Evolutionary conservation across 129 eudicot species (phyloP).

Genomic region (Rutidosis leptorrhynchoides): DNA sequence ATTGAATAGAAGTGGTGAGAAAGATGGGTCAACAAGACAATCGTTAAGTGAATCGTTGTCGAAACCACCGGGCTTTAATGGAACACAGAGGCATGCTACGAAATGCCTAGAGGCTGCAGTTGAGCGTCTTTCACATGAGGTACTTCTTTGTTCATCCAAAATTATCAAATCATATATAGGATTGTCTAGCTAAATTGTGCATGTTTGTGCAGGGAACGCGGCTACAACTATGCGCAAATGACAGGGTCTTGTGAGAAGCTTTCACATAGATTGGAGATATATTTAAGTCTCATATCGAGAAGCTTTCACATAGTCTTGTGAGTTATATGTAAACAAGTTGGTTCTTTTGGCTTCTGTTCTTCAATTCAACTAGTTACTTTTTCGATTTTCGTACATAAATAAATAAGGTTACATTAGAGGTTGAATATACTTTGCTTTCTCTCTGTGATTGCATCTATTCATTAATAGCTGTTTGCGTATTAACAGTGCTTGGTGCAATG

Average conservation of each 20-base stretch:
- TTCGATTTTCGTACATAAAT: conserved; percentile 25
- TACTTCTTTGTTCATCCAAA: not conserved
- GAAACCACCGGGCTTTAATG: too few relatives aligned
- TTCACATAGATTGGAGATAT: conserved; percentile 55
- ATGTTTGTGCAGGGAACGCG: conserved; percentile 51
- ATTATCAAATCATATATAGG: too few relatives aligned
- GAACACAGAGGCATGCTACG: conserved; percentile 45
- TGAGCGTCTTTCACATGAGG: conserved; percentile 81
- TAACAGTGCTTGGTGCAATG: too few relatives aligned
- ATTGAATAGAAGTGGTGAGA: too few relatives aligned
- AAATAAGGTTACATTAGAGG: conserved; percentile 24
- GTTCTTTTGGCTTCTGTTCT: conserved; percentile 7
- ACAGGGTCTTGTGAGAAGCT: too few relatives aligned
- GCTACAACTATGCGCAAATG: conserved; percentile 57
- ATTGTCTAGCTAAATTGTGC: too few relatives aligned
- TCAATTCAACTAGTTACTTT: not conserved
- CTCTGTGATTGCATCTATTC: too few relatives aligned
- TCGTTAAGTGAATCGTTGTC: too few relatives aligned
- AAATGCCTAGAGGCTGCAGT: conserved; percentile 79
- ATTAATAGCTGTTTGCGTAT: too few relatives aligned
- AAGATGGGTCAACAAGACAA: too few relatives aligned
- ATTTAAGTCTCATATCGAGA: conserved; percentile 53
- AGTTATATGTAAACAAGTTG: conserved; percentile 35
- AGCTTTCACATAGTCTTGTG: conserved; percentile 53
- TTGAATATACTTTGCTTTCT: too few relatives aligned